Percentiles rank a stretch among this genome's conserved stretches.
Conservation (phyloP, 2,329 filamentous ascomycete genomes). For the Penicillium decumbens region DNA sequence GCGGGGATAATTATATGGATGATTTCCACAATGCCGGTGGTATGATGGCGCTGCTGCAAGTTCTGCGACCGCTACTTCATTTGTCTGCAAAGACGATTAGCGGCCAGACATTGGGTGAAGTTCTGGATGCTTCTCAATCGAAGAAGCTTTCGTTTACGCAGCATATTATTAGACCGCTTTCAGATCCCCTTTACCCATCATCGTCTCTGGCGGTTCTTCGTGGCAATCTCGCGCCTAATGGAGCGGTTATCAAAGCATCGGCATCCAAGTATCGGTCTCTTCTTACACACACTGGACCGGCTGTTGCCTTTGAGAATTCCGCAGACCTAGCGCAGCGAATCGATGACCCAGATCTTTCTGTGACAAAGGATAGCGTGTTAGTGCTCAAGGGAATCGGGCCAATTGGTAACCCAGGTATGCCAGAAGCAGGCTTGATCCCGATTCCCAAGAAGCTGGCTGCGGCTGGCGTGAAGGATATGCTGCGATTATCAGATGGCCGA, state of each 20-base stretch:
- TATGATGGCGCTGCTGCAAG: conserved; percentile 48
- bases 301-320: conserved; percentile 48
- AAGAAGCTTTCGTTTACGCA: conserved; percentile 39
- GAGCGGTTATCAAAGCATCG: conserved; percentile 49
- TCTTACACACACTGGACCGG: conserved; percentile 43
- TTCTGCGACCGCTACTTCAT: conserved; percentile 45
- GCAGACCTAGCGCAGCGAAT: conserved; percentile 46
- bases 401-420: conserved; percentile 52
- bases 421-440: conserved; percentile 50
- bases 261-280: conserved; percentile 48
- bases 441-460: conserved; percentile 48
- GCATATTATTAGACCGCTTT: conserved; percentile 44
- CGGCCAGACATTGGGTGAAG: conserved; percentile 46
- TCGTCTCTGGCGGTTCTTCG: conserved; percentile 46
- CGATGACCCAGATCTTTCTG: conserved; percentile 43
- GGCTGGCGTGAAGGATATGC: conserved; percentile 50
- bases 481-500: conserved; percentile 51
- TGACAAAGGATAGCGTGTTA: conserved; percentile 45
- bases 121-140: conserved; percentile 43
- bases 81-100: conserved; percentile 46
- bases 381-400: conserved; percentile 50
- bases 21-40: conserved; percentile 53
- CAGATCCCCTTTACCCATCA: conserved; percentile 43
- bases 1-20: conserved; percentile 53
- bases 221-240: conserved; percentile 49